Percentiles rank a stretch among this genome's conserved stretches.
phyloP scores from a whole-genome alignment of 2,329 filamentous ascomycete species.

The Trichoderma oligosporum region DNA sequence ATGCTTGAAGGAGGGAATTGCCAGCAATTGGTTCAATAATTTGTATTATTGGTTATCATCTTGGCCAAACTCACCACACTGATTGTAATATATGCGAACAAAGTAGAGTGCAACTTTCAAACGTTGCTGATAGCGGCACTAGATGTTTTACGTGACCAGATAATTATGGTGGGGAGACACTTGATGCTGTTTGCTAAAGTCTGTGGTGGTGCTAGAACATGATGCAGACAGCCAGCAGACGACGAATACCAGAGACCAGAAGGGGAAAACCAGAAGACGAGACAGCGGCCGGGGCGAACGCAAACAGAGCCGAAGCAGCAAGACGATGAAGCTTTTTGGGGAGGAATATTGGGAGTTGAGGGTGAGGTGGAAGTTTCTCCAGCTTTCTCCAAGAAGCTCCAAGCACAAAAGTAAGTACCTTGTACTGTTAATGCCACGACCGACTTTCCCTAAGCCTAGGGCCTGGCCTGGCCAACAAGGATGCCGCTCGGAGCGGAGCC shows the following conservation, averaged over 20 bases:
- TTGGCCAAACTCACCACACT: constrained; percentile 7
- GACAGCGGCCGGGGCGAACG: constrained; percentile 30
- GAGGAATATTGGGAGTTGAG: constrained; percentile 28
- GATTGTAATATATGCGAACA: background rate
- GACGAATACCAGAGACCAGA: constrained; percentile 39
- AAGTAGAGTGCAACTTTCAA: background rate
- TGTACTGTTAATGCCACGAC: constrained; percentile 24
- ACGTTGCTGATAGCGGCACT: constrained; percentile 16
- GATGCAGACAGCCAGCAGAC: constrained; percentile 34
- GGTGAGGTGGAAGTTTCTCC: constrained; percentile 43
- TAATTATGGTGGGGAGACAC: constrained; percentile 8
- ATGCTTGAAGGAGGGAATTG: background rate
- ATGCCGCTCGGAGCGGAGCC: constrained; percentile 9
- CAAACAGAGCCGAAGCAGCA: constrained; percentile 27
- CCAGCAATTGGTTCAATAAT: background rate
- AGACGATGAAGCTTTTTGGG: constrained; percentile 27
- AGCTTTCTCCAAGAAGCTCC: constrained; percentile 32
- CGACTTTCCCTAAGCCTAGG: constrained; percentile 25
- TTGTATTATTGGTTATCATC: background rate
- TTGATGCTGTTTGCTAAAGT: constrained; percentile 21
- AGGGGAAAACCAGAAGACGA: constrained; percentile 39
- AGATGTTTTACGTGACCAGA: constrained; percentile 11
- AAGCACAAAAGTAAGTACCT: background rate
- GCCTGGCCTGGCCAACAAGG: constrained; percentile 1
- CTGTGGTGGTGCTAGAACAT: constrained; percentile 40